Evolutionary conservation across 1,284 basidiomycete species (phyloP), one percentile per base, ranked within the genome.

Genomic region (Fistulinella cinereoalba): DNA sequence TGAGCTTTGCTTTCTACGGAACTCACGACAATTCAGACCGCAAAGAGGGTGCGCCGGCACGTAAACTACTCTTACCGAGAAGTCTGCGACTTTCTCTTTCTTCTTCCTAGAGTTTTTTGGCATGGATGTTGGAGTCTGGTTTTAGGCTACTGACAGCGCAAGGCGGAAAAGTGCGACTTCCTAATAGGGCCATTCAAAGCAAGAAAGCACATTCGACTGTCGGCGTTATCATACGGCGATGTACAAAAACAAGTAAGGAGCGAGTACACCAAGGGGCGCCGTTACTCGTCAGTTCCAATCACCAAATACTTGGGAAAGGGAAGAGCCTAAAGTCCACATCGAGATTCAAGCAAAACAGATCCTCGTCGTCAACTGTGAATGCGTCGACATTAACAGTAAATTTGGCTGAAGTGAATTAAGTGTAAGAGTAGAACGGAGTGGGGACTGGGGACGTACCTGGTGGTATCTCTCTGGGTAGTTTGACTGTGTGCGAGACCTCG

Each of bases 1-100:
- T 98, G 38, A 96, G 78, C 67, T 92, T 97, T 21, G 91, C 84
- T 91, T 96, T 97, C 92, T 97, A 69, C 27, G 18, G 34, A 44
- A 38, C 16, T 24, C 36, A 44, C 27, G 25, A 52, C 12, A 15
- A 32, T 41, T 59, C 15, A 52, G 45, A 46, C 37, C 22, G 16
- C 49, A 25, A 36, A 41, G 34, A 29, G 36, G 9, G 33, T 34
- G 11, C n/a, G 31, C 25, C n/a, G n/a, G n/a, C n/a, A n/a, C n/a
- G 4, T 12, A 2, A 25, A 38, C 2, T 6, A 22, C 43, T 41
- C 61, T 71, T 61, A 92, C 92, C 37, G 82, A 76, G 56, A 97
- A 96, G 66, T 96, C 93, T n/a, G 88, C 88, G 2, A 79, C 81
- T 66, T 90, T 93, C 52, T 87, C 91, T 64, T 85, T 92, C 64